Evolutionary conservation across 352 stramenopile genomes (phyloP).

Genomic region (Blastocystis sp.): DNA sequence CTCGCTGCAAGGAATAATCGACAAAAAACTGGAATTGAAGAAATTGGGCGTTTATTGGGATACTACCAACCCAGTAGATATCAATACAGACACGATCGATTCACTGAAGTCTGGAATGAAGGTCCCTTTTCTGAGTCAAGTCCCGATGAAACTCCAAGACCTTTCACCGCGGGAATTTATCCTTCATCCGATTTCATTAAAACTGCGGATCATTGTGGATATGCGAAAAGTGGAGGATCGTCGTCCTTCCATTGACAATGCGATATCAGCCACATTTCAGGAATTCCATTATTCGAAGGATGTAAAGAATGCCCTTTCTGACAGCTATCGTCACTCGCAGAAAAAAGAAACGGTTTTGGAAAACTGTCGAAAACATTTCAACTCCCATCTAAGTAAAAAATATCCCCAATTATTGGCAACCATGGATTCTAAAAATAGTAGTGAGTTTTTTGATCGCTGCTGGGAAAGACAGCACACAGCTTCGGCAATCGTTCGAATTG

Average conservation of each 20-base stretch:
- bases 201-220: conserved; percentile 2
- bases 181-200: neutral
- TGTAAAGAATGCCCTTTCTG: neutral
- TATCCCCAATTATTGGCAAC: neutral
- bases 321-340: neutral
- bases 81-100: neutral
- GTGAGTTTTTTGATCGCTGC: neutral
- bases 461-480: neutral
- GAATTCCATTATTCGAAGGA: neutral
- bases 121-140: neutral
- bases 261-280: neutral
- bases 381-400: neutral
- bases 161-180: neutral
- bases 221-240: neutral
- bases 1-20: neutral
- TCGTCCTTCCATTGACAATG: neutral
- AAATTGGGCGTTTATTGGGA: conserved; percentile 56
- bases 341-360: neutral
- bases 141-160: neutral
- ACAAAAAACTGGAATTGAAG: conserved; percentile 39
- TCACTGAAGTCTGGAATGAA: neutral
- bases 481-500: neutral
- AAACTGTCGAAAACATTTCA: neutral
- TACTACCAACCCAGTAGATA: neutral
- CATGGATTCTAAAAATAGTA: neutral